Evolutionary conservation across 345 rosid species (phyloP).

Genomic region (Pugionium dolabratum): DNA sequence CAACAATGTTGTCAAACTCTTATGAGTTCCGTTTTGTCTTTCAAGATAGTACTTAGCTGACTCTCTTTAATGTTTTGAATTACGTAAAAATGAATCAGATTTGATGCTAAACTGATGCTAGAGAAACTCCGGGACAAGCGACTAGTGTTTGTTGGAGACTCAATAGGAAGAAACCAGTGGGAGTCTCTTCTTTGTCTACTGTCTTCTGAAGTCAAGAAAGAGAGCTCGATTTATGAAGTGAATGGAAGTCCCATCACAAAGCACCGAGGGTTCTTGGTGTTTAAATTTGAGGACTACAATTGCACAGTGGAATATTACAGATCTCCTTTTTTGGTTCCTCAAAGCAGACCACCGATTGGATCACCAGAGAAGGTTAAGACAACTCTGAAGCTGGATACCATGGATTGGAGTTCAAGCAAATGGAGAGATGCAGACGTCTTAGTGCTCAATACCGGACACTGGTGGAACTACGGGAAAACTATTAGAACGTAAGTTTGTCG

Average conservation of each 20-base stretch:
- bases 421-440: conserved; percentile 80
- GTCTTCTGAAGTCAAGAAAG: conserved; percentile 59
- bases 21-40: conserved; percentile 4
- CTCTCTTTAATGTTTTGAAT: not conserved
- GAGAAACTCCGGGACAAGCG: conserved; percentile 62
- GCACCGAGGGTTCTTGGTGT: conserved; percentile 74
- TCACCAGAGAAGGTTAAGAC: conserved; percentile 56
- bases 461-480: conserved; percentile 90
- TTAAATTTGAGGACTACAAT: conserved; percentile 73
- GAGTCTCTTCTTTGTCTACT: conserved; percentile 86
- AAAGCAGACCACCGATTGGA: conserved; percentile 61
- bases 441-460: conserved; percentile 82
- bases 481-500: conserved; percentile 49
- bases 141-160: conserved; percentile 89
- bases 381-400: conserved; percentile 61
- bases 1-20: not conserved
- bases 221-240: conserved; percentile 63
- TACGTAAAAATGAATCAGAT: conserved; percentile 46
- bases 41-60: not conserved
- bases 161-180: conserved; percentile 36
- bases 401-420: conserved; percentile 62
- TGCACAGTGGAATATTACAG: conserved; percentile 89
- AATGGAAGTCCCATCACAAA: conserved; percentile 82
- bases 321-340: conserved; percentile 71
- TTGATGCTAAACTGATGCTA: conserved; percentile 66